phyloP scores from a whole-genome alignment of 768 basidiomycete species.

The Agrocybe pediades region DNA sequence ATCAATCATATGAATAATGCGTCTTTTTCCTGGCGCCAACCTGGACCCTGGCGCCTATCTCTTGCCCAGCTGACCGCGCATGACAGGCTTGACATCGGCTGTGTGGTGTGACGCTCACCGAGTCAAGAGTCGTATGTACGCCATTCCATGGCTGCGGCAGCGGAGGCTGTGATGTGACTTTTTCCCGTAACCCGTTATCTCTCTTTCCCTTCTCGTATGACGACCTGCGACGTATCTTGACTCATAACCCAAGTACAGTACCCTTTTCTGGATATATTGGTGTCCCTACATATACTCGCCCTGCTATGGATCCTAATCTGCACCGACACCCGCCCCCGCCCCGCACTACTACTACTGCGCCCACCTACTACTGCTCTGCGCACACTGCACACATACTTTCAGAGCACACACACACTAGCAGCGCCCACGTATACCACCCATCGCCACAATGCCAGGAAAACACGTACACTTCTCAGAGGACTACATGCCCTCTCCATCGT shows the following conservation, averaged over 20 bases:
- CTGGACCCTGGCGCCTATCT: constrained; percentile 8
- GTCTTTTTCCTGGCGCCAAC: neutral
- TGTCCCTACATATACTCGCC: constrained; percentile 8
- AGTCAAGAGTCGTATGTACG: too few species aligned
- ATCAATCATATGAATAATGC: constrained; percentile 5
- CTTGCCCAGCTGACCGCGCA: constrained; percentile 13
- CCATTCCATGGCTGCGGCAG: constrained; percentile 7
- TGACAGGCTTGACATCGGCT: constrained; percentile 2
- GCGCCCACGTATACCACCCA: neutral
- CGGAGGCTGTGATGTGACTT: constrained; percentile 11
- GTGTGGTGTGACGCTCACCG: constrained; percentile 10
- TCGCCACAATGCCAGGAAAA: constrained; percentile 28
- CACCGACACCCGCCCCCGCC: constrained; percentile 1
- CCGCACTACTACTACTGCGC: too few species aligned
- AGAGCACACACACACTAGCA: neutral
- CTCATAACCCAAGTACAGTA: constrained; percentile 3
- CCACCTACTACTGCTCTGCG: too few species aligned
- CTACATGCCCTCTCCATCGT: constrained; percentile 17
- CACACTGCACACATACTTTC: constrained; percentile 4
- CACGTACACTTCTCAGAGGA: constrained; percentile 18
- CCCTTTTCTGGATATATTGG: constrained; percentile 1
- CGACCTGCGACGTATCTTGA: constrained; percentile 3
- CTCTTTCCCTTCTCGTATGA: neutral
- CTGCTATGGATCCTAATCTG: neutral
- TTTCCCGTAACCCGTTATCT: too few species aligned